Base-by-base conservation (phyloP, 768 basidiomycete genomes). In the Podaxis sp. region DNA sequence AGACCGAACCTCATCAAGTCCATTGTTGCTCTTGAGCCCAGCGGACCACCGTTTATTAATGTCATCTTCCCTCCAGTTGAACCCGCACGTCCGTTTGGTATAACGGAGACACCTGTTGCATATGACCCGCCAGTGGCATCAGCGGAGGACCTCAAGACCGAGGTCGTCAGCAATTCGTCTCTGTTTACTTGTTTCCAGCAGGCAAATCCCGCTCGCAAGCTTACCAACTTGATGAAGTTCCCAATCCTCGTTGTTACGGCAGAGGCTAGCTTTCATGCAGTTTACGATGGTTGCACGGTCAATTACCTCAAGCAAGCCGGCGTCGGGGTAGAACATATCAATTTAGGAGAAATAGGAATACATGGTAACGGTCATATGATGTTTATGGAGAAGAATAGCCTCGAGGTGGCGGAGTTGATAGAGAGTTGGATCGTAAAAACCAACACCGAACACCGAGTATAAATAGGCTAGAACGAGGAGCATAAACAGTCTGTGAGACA, bases 341-440 rank as follows among this genome's bases (percentile, higher is more conserved):
- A 70, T 13, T 67, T 84, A 17, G 70, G 68, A n/a, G 73, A 75
- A 29, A 65, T 79, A 1, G 83, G 82, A 9, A 79, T 84, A n/a
- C 75, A 70, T 57, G 83, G 83, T 49, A 84, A 84, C 65, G 83
- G 80, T 1, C 83, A 84, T 70, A 78, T 84, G 78, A 77, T 84
- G 72, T 83, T 84, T 63, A 80, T 84, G 79, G 83, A 84, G 60
- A 77, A 73, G 62, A 84, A 84, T 66, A 75, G 71, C 11, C 60
- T 78, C 37, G 73, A 76, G 54, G 81, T 84, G 41, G 80, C 70
- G 13, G 75, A 73, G 7, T 46, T 70, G 33, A 78, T 82, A 4
- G 71, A 75, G 47, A 70, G 69, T 54, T 82, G 81, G 82, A 55
- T 61, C 25, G 51, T 25, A 50, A 55, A 61, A 49, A 47, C 41